Conservation (phyloP, 1,139 yeast genomes). For the Zygoascus meyerae region DNA sequence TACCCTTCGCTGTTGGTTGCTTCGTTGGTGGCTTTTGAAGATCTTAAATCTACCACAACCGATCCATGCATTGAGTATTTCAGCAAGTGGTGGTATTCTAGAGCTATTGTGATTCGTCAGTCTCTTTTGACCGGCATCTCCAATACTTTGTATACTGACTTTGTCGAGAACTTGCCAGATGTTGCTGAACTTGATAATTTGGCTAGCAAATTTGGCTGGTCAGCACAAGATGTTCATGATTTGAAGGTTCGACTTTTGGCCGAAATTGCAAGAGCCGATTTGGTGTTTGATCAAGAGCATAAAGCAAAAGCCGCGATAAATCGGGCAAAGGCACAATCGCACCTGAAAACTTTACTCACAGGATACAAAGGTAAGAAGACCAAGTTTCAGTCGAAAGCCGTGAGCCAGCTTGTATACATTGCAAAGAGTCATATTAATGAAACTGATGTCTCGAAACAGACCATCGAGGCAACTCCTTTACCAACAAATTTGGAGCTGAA, state of each 20-base stretch:
- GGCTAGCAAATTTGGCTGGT: conserved; percentile 4
- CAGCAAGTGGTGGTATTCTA: conserved; percentile 32
- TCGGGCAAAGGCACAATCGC: conserved; percentile 49
- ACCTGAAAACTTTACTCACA: conserved; percentile 60
- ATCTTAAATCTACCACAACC: conserved; percentile 8
- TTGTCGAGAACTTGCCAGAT: conserved; percentile 24
- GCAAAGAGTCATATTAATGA: conserved; percentile 49
- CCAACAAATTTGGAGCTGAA: conserved; percentile 49
- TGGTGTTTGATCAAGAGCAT: conserved; percentile 54
- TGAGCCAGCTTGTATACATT: conserved; percentile 70
- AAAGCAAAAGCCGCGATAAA: conserved; percentile 50
- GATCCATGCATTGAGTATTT: conserved; percentile 13
- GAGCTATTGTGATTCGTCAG: conserved; percentile 35
- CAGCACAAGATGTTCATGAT: conserved; percentile 21
- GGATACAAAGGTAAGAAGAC: conserved; percentile 90
- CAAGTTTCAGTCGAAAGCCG: conserved; percentile 65
- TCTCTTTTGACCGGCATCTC: conserved; percentile 29
- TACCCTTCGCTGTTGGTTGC: conserved; percentile 30
- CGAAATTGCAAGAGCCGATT: conserved; percentile 55
- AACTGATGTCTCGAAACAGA: conserved; percentile 34
- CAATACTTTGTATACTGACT: conserved; percentile 27
- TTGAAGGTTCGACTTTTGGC: conserved; percentile 41
- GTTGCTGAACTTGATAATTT: conserved; percentile 19
- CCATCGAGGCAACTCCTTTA: conserved; percentile 27
- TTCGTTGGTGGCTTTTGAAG: conserved; percentile 23